Evolutionary conservation across 106 monocot species (phyloP).

Genomic region (Cymbidium sinense): DNA sequence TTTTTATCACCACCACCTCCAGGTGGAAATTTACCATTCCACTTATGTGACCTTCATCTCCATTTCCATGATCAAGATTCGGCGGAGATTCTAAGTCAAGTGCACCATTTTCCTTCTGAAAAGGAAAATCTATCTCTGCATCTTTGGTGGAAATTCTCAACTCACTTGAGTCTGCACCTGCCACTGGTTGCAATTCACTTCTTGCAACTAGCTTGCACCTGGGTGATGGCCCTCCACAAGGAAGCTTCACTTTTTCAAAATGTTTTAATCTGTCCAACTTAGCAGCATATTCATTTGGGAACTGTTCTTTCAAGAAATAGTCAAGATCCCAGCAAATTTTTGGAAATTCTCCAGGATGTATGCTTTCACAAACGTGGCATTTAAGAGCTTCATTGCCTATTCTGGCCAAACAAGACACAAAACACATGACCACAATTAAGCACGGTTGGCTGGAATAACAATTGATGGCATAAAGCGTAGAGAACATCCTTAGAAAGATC

Average conservation of each 20-base stretch:
- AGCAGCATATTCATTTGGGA: slow-evolving; percentile 39
- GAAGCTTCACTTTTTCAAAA: slow-evolving; percentile 10
- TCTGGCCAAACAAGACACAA: slow-evolving; percentile 31
- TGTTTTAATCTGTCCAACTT: slow-evolving; percentile 20
- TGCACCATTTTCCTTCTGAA: too few species aligned
- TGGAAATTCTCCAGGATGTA: slow-evolving; percentile 53
- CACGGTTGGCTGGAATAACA: slow-evolving; percentile 13
- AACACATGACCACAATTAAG: slow-evolving; percentile 37
- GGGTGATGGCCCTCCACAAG: slow-evolving; percentile 22
- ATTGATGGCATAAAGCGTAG: slow-evolving; percentile 10
- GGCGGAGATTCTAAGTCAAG: too few species aligned
- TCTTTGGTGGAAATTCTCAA: too few species aligned
- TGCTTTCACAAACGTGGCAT: slow-evolving; percentile 42
- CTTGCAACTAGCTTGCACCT: too few species aligned
- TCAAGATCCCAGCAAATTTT: slow-evolving; percentile 60
- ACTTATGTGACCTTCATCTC: too few species aligned
- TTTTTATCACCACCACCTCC: too few species aligned
- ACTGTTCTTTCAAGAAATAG: slow-evolving; percentile 51
- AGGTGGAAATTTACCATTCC: too few species aligned
- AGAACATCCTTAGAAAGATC: slow-evolving; percentile 16
- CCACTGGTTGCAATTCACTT: too few species aligned
- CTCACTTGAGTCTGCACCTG: too few species aligned
- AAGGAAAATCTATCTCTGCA: too few species aligned
- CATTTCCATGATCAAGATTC: too few species aligned
- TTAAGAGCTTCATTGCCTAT: slow-evolving; percentile 17